These are phyloP conservation scores for Lophiotrema nucula DNA, from an alignment of 495 filamentous ascomycete species.

Conservation along the genomic window DNA sequence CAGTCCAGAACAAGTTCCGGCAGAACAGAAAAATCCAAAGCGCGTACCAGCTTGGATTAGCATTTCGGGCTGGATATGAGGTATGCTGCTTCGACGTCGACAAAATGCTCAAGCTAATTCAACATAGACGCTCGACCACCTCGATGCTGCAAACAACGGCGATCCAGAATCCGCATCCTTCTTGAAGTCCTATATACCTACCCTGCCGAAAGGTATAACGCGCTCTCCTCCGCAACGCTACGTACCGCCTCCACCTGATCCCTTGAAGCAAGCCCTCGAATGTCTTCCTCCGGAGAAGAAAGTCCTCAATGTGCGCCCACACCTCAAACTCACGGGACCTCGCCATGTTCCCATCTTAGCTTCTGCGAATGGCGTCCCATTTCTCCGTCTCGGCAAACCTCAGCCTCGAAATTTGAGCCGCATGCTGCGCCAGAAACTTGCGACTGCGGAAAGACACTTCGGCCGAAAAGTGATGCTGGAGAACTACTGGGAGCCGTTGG, in stretches of 20 bases:
- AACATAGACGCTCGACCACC: constrained; percentile 39
- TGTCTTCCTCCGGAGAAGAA: constrained; percentile 44
- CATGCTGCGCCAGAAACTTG: constrained; percentile 54
- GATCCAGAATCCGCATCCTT: constrained; percentile 23
- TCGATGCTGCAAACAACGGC: constrained; percentile 37
- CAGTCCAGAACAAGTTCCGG: constrained; percentile 58
- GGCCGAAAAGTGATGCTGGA: constrained; percentile 36
- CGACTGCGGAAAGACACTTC: constrained; percentile 44
- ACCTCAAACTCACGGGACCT: constrained; percentile 50
- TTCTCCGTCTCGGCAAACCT: constrained; percentile 69
- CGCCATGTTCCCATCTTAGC: constrained; percentile 62
- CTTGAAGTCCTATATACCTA: constrained; percentile 25
- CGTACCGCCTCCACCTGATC: not conserved
- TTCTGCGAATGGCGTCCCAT: constrained; percentile 60
- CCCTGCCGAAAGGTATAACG: constrained; percentile 24
- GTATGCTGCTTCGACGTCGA: constrained; percentile 47
- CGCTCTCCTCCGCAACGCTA: constrained; percentile 3
- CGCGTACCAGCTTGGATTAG: constrained; percentile 32
- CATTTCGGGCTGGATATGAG: constrained; percentile 61
- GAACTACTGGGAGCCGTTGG: constrained; percentile 44
- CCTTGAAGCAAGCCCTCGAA: not conserved
- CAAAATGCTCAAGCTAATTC: no score
- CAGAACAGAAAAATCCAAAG: constrained; percentile 54
- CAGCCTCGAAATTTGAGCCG: constrained; percentile 58
- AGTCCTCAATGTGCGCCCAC: constrained; percentile 41